These are phyloP conservation scores for Volvox carteri DNA, from an alignment of 163 green algal genomes.

Conservation along the genomic window DNA sequence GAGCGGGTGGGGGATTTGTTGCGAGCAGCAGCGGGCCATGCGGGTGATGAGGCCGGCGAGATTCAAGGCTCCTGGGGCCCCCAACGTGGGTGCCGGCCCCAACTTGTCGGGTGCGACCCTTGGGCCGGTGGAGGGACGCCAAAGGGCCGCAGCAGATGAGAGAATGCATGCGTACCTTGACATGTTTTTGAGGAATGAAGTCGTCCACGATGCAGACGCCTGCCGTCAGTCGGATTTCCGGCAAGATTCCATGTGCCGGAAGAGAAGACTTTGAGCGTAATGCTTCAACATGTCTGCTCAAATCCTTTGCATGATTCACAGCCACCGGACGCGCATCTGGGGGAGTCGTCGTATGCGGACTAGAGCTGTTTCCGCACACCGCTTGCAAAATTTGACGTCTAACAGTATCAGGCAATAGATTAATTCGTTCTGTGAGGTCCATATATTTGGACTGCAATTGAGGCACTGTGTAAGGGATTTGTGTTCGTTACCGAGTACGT, in stretches of 20 bases:
- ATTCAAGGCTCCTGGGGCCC: too few species aligned
- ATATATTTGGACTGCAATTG: not conserved
- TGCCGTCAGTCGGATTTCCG: not conserved
- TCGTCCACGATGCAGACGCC: slow-evolving; percentile 18
- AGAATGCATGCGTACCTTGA: not conserved
- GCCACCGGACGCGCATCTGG: not conserved
- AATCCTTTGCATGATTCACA: not conserved
- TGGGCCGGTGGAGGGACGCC: not conserved
- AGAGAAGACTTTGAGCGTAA: not conserved
- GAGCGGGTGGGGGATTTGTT: too few species aligned
- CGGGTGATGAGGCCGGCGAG: too few species aligned
- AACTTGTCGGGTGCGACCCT: not conserved
- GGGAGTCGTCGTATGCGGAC: not conserved
- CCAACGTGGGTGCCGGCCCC: too few species aligned
- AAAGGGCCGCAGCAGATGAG: not conserved
- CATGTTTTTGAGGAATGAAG: not conserved
- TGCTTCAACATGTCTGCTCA: not conserved
- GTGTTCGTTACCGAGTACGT: too few species aligned
- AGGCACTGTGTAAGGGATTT: too few species aligned
- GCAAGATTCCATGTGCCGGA: not conserved
- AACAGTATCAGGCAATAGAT: slow-evolving; percentile 17
- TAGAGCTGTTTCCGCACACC: not conserved
- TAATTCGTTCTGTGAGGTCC: not conserved
- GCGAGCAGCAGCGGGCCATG: too few species aligned
- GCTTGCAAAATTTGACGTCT: slow-evolving; percentile 35